Conservation (phyloP, 2,329 filamentous ascomycete species). For the Lasiodiplodia gonubiensis region DNA sequence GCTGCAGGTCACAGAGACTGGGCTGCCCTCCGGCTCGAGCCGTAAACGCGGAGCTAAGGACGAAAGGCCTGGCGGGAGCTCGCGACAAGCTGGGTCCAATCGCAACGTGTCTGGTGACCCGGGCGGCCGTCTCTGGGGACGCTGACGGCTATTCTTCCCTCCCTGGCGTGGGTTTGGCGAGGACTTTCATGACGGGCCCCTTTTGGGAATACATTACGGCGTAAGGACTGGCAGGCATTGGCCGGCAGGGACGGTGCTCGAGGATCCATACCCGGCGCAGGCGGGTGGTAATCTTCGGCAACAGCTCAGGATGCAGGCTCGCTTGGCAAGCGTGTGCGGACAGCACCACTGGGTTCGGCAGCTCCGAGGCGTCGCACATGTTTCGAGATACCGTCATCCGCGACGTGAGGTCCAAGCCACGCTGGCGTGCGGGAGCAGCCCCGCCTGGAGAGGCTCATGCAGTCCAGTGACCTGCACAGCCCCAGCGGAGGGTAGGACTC, state of each 20-base stretch:
- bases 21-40: slow-evolving; percentile 19
- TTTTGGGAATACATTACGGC: slow-evolving; percentile 6
- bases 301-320: slow-evolving; percentile 16
- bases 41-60: slow-evolving; percentile 1
- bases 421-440: slow-evolving; percentile 14
- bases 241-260: neutral
- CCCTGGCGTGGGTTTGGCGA: slow-evolving; percentile 5
- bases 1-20: slow-evolving; percentile 12
- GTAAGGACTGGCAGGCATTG: slow-evolving; percentile 15
- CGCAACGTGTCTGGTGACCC: neutral
- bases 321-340: slow-evolving; percentile 22
- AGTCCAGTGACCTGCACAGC: slow-evolving; percentile 16
- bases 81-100: slow-evolving; percentile 6
- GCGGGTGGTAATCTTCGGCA: slow-evolving; percentile 6
- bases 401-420: slow-evolving; percentile 16
- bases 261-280: slow-evolving; percentile 16
- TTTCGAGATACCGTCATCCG: slow-evolving; percentile 14
- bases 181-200: slow-evolving; percentile 9
- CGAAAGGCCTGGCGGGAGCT: slow-evolving; percentile 3
- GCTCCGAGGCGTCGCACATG: slow-evolving; percentile 23
- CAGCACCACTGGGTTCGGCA: slow-evolving; percentile 18
- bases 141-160: slow-evolving; percentile 24
- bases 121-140: neutral
- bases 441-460: slow-evolving; percentile 4
- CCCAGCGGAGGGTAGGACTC: slow-evolving; percentile 4